Conservation (phyloP, 805 yeast species). For the Scheffersomyces spartinae region DNA sequence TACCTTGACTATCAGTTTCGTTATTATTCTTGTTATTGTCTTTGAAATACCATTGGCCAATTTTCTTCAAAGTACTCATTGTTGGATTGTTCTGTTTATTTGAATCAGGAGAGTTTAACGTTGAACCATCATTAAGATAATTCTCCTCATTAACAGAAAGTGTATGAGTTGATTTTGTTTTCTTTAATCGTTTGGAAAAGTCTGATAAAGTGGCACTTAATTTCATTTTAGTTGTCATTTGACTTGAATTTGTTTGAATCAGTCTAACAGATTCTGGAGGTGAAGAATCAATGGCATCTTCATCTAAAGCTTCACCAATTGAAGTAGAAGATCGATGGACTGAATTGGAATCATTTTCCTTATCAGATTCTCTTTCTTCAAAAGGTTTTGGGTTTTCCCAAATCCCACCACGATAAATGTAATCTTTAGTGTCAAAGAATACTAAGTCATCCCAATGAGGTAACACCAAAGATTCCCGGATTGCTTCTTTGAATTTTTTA, state of each 20-base stretch:
- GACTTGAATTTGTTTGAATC: too few species aligned
- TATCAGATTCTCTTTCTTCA: too few species aligned
- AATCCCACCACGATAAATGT: slow-evolving; percentile 83
- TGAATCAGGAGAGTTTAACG: slow-evolving; percentile 7
- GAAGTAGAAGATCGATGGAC: too few species aligned
- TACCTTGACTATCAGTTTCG: slow-evolving; percentile 1
- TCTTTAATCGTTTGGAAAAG: slow-evolving; percentile 7
- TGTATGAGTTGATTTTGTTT: slow-evolving; percentile 12
- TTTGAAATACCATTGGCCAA: slow-evolving; percentile 61
- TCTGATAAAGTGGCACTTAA: slow-evolving; percentile 8
- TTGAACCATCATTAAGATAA: slow-evolving; percentile 16
- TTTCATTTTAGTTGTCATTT: too few species aligned
- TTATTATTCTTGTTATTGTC: slow-evolving; percentile 17
- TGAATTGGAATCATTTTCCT: too few species aligned
- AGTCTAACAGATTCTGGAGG: too few species aligned
- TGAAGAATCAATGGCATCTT: too few species aligned
- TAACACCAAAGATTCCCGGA: slow-evolving; percentile 66
- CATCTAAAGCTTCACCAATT: too few species aligned
- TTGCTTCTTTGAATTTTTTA: slow-evolving; percentile 65
- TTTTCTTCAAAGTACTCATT: slow-evolving; percentile 36
- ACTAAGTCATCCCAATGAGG: slow-evolving; percentile 87
- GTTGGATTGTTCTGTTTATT: slow-evolving; percentile 8
- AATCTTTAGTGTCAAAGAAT: slow-evolving; percentile 53
- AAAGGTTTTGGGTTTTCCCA: too few species aligned
- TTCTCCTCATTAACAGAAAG: slow-evolving; percentile 13